phyloP scores from a whole-genome alignment of 768 basidiomycete species.

The Clitopilus hobsonii region DNA sequence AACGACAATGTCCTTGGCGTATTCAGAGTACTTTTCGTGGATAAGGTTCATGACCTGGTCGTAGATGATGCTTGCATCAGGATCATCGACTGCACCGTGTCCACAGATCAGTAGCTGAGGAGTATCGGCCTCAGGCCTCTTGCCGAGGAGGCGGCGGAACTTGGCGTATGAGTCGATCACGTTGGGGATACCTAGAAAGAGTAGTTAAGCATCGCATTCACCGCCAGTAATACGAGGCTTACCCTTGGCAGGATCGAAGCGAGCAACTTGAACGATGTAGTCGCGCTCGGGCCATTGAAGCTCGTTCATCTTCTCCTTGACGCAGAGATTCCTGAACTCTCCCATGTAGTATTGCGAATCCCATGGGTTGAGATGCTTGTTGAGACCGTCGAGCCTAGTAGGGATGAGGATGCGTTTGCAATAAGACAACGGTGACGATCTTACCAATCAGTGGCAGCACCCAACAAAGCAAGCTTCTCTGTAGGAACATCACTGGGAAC shows the following conservation, averaged over 20 bases:
- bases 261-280: conserved; percentile 89
- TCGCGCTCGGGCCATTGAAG: conserved; percentile 77
- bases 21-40: conserved; percentile 44
- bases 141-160: conserved; percentile 65
- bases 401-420: background rate
- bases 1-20: conserved; percentile 63
- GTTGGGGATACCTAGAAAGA: conserved; percentile 62
- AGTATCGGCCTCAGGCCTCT: conserved; percentile 43
- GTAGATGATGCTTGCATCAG: conserved; percentile 90
- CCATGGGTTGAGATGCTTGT: conserved; percentile 79
- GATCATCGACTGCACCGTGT: conserved; percentile 92
- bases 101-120: conserved; percentile 84
- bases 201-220: no score
- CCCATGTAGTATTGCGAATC: conserved; percentile 88
- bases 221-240: conserved; percentile 1
- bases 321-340: conserved; percentile 75
- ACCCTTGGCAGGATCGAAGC: conserved; percentile 81
- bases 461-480: conserved; percentile 66
- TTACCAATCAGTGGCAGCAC: conserved; percentile 84
- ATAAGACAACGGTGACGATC: conserved; percentile 15
- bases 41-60: conserved; percentile 70
- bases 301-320: conserved; percentile 76
- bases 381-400: conserved; percentile 83
- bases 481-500: conserved; percentile 81
- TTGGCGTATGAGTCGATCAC: conserved; percentile 85